Evolutionary conservation across 768 basidiomycete genomes (phyloP), one percentile per base, ranked within the genome.

Genomic region (Tulasnella sp.): DNA sequence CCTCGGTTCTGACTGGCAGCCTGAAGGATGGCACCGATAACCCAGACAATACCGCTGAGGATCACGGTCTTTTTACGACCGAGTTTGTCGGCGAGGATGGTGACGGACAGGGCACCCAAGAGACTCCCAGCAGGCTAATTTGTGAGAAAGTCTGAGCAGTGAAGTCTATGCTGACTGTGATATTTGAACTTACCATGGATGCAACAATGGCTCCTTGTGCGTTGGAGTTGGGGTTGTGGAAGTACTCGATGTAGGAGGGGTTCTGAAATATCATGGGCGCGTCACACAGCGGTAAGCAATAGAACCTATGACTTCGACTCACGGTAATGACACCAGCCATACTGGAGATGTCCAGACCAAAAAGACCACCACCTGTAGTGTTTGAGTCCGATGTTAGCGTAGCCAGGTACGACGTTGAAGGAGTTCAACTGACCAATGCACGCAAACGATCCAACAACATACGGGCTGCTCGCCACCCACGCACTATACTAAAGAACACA

Each of bases 261-360:
- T 60, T 60, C 60, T 60, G 29, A 17, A 29, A 48, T 7, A 48
- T 48, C 24, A 48, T 21, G 5, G 5, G n/a, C 10, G n/a, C n/a
- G 45, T 45, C 31, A 46, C 12, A 48, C 15, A 30, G 9, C 34
- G 3, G 10, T 27, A 19, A 9, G 21, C n/a, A n/a, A n/a, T 5
- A 22, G 9, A 29, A 49, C 8, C 5, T 5, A 46, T 24, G n/a
- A 17, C 4, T 11, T 9, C 31, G 24, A n/a, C 73, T 61, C 64
- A 81, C 80, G 56, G 68, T 83, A 63, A 87, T 70, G 53, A 87
- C 83, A 7, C 82, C 84, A 52, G 85, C 84, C 85, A 87, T 87
- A 67, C 84, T 87, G 65, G 84, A 84, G 66, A 87, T 85, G 74
- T 87, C 85, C 73, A 87, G 68, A 68, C 85, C 85, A 67, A 87